These are phyloP conservation scores for Talaromyces sp. DNA, from an alignment of 2,329 filamentous ascomycete genomes.

Conservation along the genomic window DNA sequence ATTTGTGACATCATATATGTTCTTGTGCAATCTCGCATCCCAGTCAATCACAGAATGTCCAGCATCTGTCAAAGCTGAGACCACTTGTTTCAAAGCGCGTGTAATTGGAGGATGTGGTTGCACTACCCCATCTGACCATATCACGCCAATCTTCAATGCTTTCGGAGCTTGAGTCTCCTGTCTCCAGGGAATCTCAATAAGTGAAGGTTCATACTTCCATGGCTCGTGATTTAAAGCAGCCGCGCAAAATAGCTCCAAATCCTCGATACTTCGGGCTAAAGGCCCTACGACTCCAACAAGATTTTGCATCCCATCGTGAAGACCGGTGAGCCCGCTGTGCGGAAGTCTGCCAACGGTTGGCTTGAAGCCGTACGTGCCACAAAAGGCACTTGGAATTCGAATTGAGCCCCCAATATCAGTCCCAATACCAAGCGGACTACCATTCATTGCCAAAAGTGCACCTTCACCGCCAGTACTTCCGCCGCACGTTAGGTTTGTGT, in stretches of 20 bases:
- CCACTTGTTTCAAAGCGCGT: conserved; percentile 52
- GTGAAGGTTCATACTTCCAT: conserved; percentile 53
- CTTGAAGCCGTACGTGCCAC: conserved; percentile 27
- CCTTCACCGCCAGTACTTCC: conserved; percentile 51
- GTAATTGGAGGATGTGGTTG: conserved; percentile 61
- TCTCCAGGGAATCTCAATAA: conserved; percentile 55
- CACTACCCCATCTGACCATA: conserved; percentile 61
- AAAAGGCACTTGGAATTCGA: conserved; percentile 25
- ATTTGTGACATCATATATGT: conserved; percentile 5
- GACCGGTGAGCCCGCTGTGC: conserved; percentile 13
- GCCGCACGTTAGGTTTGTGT: conserved; percentile 32
- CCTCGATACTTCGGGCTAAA: conserved; percentile 25
- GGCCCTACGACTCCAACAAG: conserved; percentile 29
- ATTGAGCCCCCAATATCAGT: conserved; percentile 55
- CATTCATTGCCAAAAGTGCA: conserved; percentile 59
- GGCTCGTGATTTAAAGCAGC: conserved; percentile 43
- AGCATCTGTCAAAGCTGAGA: conserved; percentile 23
- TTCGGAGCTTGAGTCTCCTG: conserved; percentile 21
- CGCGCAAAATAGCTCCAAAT: conserved; percentile 32
- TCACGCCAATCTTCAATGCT: conserved; percentile 55
- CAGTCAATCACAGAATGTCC: conserved; percentile 14
- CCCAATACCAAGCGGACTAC: conserved; percentile 61
- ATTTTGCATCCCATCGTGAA: conserved; percentile 22
- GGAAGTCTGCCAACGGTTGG: conserved; percentile 25
- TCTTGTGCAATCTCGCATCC: conserved; percentile 2